Base-by-base conservation (phyloP, 2,329 filamentous ascomycete genomes). In the Colletotrichum shisoi region DNA sequence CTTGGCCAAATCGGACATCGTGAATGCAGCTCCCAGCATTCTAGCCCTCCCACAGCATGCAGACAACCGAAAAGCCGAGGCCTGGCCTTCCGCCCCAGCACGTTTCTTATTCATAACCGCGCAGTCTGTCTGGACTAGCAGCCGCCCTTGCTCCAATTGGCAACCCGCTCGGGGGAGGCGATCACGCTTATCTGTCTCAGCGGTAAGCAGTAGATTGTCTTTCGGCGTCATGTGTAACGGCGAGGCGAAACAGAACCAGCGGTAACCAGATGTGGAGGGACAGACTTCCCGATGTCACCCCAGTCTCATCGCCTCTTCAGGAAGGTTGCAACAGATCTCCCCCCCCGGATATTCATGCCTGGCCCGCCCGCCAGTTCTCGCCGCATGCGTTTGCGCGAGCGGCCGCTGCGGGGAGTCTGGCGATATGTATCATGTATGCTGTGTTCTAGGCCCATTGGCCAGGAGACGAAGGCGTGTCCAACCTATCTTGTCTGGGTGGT, bases 301-400 rank as follows among this genome's bases (percentile, higher is more conserved):
- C 27, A 46, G 12, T 46, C 45, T 39, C 59, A 57, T 17, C 63
- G n/a, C 63, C 60, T 21, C 21, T 52, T 63, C 4, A 7, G 59
- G 63, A 67, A 63, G 59, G 59, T 63, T 57, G 27, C 52, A 53
- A 31, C 59, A 45, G 45, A 53, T 45, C 27, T 57, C 46, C n/a
- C 52, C n/a, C 52, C 46, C n/a, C 52, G 21, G 2, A 24, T 40
- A 37, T 52, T 45, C 39, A 24, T 53, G 46, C 48, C 52, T 45
- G 52, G 40, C 37, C 59, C 45, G 40, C 37, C 59, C 45, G 39
- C 8, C 21, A 51, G 52, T 39, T 45, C 58, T 46, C 34, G 42
- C 37, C 9, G 17, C 13, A 5, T 40, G 24, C 7, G 44, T 44
- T 31, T 49, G 24, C 37, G 63, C 57, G 45, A 48, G 62, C 31